Evolutionary conservation across 768 basidiomycete genomes (phyloP), one percentile per base, ranked within the genome.

Genomic region (Pulveroboletus sp.): DNA sequence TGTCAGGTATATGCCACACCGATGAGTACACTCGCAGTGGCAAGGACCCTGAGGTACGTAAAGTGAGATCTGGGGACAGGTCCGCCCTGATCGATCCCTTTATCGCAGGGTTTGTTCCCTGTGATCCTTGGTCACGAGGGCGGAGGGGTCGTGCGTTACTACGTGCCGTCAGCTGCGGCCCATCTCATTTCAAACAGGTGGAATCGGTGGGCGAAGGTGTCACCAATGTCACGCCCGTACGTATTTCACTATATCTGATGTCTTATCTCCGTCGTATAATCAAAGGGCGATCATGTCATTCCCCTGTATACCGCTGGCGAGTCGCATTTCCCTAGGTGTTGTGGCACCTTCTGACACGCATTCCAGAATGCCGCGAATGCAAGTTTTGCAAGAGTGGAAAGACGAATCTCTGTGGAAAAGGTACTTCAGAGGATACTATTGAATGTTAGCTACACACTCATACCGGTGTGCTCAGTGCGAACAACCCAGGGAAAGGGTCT

Each of bases 371-470:
- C 64, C 81, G 81, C 31, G 87, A 99, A 72, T 99, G 96, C 76
- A 98, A 97, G 70, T 98, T 98, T 76, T 99, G 96, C 79, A 95
- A 86, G 71, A 91, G 89, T 53, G 91, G 90, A 46, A 98, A 98
- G 78, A 99, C 96, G 49, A 99, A 99, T 70, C 82, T 99, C n/a
- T 99, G 95, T 64, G 87, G 93, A 54, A 83, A 83, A 79, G 91
- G 91, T 91, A 47, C 41, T 35, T 9, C 24, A 5, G 20, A 22
- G 7, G n/a, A 47, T 27, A 22, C 26, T 14, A 5, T 14, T 6
- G 11, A n/a, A 17, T 2, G 3, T 32, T n/a, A 16, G 14, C 12
- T 10, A 23, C 17, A 17, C 29, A 11, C 32, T 55, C 43, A 54
- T 31, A 13, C 35, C 8, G 17, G 38, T 36, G 19, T 51, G 24